Base-by-base conservation (phyloP, 208 protist species). In the Wallacemonas sp. region DNA sequence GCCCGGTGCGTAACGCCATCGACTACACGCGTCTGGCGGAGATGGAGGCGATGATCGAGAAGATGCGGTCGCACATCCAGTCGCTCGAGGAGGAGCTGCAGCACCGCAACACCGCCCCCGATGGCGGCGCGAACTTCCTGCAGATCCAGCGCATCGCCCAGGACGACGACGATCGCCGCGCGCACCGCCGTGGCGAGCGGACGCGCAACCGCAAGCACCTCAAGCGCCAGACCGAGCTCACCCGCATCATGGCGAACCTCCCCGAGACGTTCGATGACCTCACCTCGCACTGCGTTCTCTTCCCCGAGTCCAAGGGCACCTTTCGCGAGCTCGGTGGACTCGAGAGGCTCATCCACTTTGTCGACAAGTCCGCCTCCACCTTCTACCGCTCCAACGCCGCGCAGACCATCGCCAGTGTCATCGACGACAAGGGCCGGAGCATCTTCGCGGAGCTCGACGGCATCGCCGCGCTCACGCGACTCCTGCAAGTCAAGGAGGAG, bases 21-120 rank as follows among this genome's bases (percentile, higher is more conserved):
- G 92, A 94, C 66, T 96, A 95, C 80, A 96, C 78, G 39, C 88
- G 91, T 4, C 78, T 96, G 27, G 91, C 90, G 12, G 92, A 97
- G 76, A 97, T 97, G 92, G 90, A 97, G 78, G 83, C 85, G 23
- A 95, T 95, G 88, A 96, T 96, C 76, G 91, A 96, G 76, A 74
- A 80, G 24, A 97, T 97, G 92, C 85, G 88, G 2, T 81, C 77
- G 14, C 92, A 95, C 82, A 95, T 96, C 56, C 73, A 71, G 44
- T 85, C 73, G 16, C 76, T 95, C 24, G 86, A 96, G 78, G 80
- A 94, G 70, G 84, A 81, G 65, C 74, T 93, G 60, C 69, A 83
- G 46, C 77, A 79, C 65, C 87, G 94, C 52, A 38, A 73, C 33
- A 85, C 66, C 60, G 68, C 38, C 23, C 82, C 92, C 52, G n/a